Conservation (phyloP, 2,329 filamentous ascomycete species). For the Pseudogymnoascus sp. region DNA sequence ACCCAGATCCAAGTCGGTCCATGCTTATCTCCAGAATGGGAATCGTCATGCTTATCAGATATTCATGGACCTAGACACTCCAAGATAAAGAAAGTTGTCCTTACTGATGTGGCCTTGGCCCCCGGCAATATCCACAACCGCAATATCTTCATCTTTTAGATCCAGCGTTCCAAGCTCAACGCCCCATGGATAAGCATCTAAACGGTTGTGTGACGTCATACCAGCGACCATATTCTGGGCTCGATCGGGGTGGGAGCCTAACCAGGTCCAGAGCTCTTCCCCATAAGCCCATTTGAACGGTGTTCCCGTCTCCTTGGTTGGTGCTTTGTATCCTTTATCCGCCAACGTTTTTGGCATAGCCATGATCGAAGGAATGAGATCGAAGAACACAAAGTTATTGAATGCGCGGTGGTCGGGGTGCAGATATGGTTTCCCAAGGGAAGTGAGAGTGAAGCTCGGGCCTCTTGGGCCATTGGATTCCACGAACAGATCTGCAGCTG, state of each 20-base stretch:
- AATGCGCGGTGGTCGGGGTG: slow-evolving; percentile 20
- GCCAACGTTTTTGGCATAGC: slow-evolving; percentile 20
- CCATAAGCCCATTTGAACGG: slow-evolving; percentile 21
- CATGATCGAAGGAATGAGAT: slow-evolving; percentile 20
- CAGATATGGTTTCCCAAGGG: slow-evolving; percentile 17
- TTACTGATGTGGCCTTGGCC: slow-evolving; percentile 18
- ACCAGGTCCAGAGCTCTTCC: slow-evolving; percentile 22
- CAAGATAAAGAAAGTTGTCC: neutral
- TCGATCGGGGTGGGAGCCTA: slow-evolving; percentile 20
- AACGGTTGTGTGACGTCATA: slow-evolving; percentile 17
- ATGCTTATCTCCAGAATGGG: neutral
- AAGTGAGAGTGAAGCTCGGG: slow-evolving; percentile 16
- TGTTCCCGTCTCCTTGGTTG: slow-evolving; percentile 20
- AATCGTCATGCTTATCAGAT: neutral
- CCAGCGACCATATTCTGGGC: slow-evolving; percentile 21
- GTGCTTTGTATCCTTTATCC: slow-evolving; percentile 20
- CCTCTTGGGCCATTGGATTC: slow-evolving; percentile 13
- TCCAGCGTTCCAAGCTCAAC: slow-evolving; percentile 15
- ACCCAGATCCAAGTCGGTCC: neutral
- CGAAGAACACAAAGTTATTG: slow-evolving; percentile 20
- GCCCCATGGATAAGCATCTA: slow-evolving; percentile 19
- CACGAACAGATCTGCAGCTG: slow-evolving; percentile 15
- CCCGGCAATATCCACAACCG: slow-evolving; percentile 22
- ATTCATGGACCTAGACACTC: neutral
- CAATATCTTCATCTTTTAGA: slow-evolving; percentile 18